A percentile compares a stretch with the other conserved stretches of the same genome.
These are phyloP conservation scores for Lactifluus rugatus DNA, from an alignment of 768 basidiomycete genomes.

Conservation along the genomic window DNA sequence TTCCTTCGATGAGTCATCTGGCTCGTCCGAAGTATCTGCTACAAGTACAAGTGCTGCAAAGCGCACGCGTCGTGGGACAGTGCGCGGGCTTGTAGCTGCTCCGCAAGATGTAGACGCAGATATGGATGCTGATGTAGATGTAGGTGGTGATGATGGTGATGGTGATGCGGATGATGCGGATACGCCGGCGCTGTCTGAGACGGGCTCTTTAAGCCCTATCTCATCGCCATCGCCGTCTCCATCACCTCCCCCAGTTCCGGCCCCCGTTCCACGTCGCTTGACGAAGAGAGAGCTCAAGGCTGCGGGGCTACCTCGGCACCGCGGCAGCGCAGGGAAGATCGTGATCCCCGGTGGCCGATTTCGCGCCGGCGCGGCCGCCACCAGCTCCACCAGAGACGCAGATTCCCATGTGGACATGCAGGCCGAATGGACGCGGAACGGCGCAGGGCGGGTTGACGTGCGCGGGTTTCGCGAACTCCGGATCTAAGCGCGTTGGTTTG, in stretches of 20 bases:
- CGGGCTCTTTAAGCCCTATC: constrained; percentile 24
- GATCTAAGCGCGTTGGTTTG: constrained; percentile 32
- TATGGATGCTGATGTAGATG: constrained; percentile 26
- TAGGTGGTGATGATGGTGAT: constrained; percentile 21
- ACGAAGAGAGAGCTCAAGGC: constrained; percentile 61
- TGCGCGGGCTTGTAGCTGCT: constrained; percentile 1
- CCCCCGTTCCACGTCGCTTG: constrained; percentile 31
- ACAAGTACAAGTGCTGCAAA: constrained; percentile 25
- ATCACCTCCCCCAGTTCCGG: constrained; percentile 22
- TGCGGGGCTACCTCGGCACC: constrained; percentile 54
- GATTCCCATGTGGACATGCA: constrained; percentile 25
- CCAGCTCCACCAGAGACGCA: constrained; percentile 22
- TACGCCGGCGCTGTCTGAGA: constrained; percentile 37
- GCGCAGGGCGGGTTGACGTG: constrained; percentile 64
- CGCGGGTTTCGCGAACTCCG: constrained; percentile 70
- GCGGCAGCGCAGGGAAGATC: constrained; percentile 44
- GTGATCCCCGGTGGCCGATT: constrained; percentile 53
- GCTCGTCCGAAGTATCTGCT: constrained; percentile 28
- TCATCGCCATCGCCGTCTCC: constrained; percentile 27
- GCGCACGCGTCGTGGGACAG: constrained; percentile 21
- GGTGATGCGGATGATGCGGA: constrained; percentile 22
- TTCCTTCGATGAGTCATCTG: constrained; percentile 48
- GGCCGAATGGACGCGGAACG: constrained; percentile 56
- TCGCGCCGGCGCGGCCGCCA: constrained; percentile 26
- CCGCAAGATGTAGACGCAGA: constrained; percentile 21